Base-by-base conservation (phyloP, 345 rosid genomes). In the Hirschfeldia incana region DNA sequence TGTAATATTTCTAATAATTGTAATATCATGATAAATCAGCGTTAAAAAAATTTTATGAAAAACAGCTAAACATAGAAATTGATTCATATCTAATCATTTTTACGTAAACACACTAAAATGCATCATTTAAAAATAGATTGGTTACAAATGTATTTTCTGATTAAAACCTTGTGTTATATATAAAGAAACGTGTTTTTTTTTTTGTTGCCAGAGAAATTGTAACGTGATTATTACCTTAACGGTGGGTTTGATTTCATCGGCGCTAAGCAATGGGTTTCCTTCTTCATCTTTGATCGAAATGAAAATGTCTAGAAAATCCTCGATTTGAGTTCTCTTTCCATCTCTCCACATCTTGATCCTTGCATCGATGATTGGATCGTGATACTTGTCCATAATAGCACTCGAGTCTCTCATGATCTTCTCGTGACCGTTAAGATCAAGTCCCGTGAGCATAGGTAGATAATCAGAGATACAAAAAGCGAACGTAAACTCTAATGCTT, bases 391-490 rank as follows among this genome's bases (percentile, higher is more conserved):
- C 81, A 82, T 78, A 27, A 69, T 65, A 1, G 69, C 82, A 74
- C 76, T 78, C 1, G 79, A 77, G 9, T 77, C 82, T 46, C 75
- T 78, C 74, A 77, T 61, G 30, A 64, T 78, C 79, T 80, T 85
- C 63, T 85, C 87, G 64, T 80, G 85, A 7, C 89, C 89, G 11
- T 83, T 83, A 49, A 67, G 67, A 75, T 85, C 87, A 44, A 76
- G 62, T 12, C 83, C 82, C 4, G 74, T 71, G 49, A 86, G 80
- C 28, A 70, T 81, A 0, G 93, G 89, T 11, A 87, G 21, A 33
- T 83, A 87, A 74, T 87, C 89, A 0, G 91, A 87, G 16, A 86
- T 32, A 46, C 86, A 84, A 60, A 86, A 89, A 0, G 93, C 76
- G 16, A 67, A 85, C 3, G 83, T 5, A 60, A 81, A 68, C 11